Evolutionary conservation across 2,329 filamentous ascomycete species (phyloP).

Genomic region (Botrytis elliptica): DNA sequence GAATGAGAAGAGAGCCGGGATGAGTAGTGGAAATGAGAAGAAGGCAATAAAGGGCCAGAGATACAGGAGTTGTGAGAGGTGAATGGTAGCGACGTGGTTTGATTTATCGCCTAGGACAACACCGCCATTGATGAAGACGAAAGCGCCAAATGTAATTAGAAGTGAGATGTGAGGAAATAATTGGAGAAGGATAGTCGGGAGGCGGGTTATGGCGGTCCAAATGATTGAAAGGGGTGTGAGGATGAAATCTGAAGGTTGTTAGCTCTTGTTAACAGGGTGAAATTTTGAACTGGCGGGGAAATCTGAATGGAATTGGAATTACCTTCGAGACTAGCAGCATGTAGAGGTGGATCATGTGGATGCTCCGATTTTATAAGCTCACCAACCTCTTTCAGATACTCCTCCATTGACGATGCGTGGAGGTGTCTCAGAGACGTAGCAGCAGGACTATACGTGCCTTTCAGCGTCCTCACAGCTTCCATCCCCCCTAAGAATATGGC

Average conservation of each 20-base stretch:
- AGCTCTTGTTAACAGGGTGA: slow-evolving; percentile 1
- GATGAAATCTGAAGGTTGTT: slow-evolving; percentile 49
- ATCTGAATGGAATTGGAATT: slow-evolving; percentile 27
- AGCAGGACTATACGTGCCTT: slow-evolving; percentile 27
- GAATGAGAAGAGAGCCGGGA: slow-evolving; percentile 50
- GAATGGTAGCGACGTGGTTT: slow-evolving; percentile 86
- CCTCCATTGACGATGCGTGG: neutral
- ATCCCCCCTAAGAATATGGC: slow-evolving; percentile 70
- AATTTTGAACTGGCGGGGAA: neutral
- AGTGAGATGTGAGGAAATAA: slow-evolving; percentile 57
- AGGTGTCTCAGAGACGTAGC: neutral
- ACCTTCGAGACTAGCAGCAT: slow-evolving; percentile 51
- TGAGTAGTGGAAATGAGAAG: slow-evolving; percentile 79
- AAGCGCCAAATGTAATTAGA: slow-evolving; percentile 65
- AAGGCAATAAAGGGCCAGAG: slow-evolving; percentile 88
- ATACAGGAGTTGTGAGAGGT: slow-evolving; percentile 91
- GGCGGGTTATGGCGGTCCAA: slow-evolving; percentile 53
- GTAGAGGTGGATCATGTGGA: neutral
- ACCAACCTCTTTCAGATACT: slow-evolving; percentile 48
- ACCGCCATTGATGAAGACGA: slow-evolving; percentile 83
- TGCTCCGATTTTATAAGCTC: neutral
- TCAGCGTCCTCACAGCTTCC: slow-evolving; percentile 54
- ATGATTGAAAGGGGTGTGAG: slow-evolving; percentile 61
- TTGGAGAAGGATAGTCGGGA: slow-evolving; percentile 47
- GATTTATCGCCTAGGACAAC: slow-evolving; percentile 95